phyloP scores from a whole-genome alignment of 345 rosid genomes.

The Streptanthus diversifolius region DNA sequence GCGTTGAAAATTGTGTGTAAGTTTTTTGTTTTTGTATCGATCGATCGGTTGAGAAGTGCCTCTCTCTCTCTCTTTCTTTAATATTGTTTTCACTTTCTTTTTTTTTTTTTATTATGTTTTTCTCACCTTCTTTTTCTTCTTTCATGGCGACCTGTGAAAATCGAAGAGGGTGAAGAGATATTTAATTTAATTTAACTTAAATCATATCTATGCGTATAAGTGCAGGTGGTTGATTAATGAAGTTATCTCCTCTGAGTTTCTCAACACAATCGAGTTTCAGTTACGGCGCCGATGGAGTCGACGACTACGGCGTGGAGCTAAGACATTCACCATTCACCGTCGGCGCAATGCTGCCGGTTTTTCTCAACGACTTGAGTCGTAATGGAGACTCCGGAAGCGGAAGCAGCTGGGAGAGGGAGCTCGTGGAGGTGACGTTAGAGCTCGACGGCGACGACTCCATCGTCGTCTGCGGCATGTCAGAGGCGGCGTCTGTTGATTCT shows the following conservation, averaged over 20 bases:
- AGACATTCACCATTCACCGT: constrained; percentile 38
- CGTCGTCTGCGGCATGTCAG: constrained; percentile 59
- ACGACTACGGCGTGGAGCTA: constrained; percentile 41
- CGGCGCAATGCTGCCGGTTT: constrained; percentile 82
- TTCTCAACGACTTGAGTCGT: constrained; percentile 56
- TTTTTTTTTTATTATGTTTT: not conserved
- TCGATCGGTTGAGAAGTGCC: constrained; percentile 63
- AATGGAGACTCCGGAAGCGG: constrained; percentile 36
- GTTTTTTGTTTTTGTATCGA: constrained; percentile 22
- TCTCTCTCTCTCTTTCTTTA: constrained; percentile 31
- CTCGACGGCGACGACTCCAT: constrained; percentile 57
- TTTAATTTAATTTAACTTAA: not conserved
- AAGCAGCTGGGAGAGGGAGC: constrained; percentile 39
- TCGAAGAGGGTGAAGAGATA: not conserved
- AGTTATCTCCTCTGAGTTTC: constrained; percentile 47
- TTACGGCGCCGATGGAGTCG: constrained; percentile 38
- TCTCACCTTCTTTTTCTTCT: constrained; percentile 17
- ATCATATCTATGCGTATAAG: not conserved
- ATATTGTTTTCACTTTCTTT: constrained; percentile 1
- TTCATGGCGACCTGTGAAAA: constrained; percentile 28
- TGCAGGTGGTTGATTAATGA: constrained; percentile 29
- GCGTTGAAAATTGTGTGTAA: constrained; percentile 59
- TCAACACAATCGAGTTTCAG: constrained; percentile 50
- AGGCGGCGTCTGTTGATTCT: constrained; percentile 31
- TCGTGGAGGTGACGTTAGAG: constrained; percentile 81